Evolutionary conservation across 768 basidiomycete genomes (phyloP), one percentile per base, ranked within the genome.

Genomic region (Tulasnella sp.): DNA sequence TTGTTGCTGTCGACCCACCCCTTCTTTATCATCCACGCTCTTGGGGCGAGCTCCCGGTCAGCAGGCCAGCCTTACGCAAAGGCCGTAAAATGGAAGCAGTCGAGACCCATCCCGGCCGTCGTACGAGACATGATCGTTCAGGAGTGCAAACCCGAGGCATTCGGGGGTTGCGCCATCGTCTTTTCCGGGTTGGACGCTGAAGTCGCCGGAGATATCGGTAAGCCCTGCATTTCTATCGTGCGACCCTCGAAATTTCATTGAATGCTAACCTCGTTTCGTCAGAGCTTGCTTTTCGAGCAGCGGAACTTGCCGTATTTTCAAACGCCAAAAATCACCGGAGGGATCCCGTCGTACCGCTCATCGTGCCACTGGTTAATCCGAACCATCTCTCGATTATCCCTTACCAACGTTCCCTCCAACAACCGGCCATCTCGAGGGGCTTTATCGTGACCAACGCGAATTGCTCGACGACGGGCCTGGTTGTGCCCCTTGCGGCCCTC

Each of bases 371-470:
- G 63, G 93, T 94, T 63, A 99, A 99, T 72, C 75, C 88, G 1
- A 74, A 73, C 3, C 96, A 99, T 68, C 72, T 97, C 27, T 72
- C 79, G 62, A 86, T 98, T 63, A 74, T 99, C 65, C 75, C 78
- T 0, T 85, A 91, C 65, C 96, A 99, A 69, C 87, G 74, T 50
- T 63, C 79, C 2, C 71, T 78, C 14, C 83, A 86, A 62, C 70
- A 74, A 2, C 85, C 81, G 17, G 80, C 79, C 0, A 77, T 85
- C 32, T 78, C 77, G 65, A 81, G 67, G 56, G 96, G 96, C 2
- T 98, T 90, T 74, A 93, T 99, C 68, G 84, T 99, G 61, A 93
- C 92, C 58, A 99, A 99, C 68, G 96, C 96, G 63, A 99, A 98
- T 72, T 98, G 96, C 72, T 85, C 89, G 21, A 97, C 96, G 3